Evolutionary conservation across 352 stramenopile genomes (phyloP).

Genomic region (Phytophthora pisi): DNA sequence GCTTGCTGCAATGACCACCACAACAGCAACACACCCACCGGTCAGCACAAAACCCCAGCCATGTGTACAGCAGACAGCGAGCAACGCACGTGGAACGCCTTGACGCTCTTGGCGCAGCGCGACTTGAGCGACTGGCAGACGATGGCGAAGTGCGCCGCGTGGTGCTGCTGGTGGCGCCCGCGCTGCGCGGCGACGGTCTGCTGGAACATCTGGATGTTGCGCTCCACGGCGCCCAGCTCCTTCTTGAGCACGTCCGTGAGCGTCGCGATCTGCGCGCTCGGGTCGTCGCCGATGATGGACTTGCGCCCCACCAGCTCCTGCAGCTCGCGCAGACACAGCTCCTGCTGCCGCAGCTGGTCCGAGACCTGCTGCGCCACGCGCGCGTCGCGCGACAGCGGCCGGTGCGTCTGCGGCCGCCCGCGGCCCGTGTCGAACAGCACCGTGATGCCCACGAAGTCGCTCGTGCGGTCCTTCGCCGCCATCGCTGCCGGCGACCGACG

Average conservation of each 20-base stretch:
- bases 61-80: too few species aligned
- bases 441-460: constrained; percentile 85
- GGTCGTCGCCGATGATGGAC: constrained; percentile 79
- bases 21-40: not conserved
- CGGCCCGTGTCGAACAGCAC: constrained; percentile 82
- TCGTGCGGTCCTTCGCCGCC: constrained; percentile 69
- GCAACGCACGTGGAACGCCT: constrained; percentile 73
- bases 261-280: constrained; percentile 74
- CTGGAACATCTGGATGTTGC: constrained; percentile 74
- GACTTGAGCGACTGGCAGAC: constrained; percentile 82
- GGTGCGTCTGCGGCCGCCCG: constrained; percentile 51
- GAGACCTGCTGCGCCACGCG: constrained; percentile 79
- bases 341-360: constrained; percentile 81
- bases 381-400: constrained; percentile 74
- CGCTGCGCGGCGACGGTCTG: constrained; percentile 57
- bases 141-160: constrained; percentile 83
- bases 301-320: constrained; percentile 77
- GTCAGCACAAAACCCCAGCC: constrained; percentile 6
- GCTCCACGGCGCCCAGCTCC: constrained; percentile 64
- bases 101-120: constrained; percentile 81
- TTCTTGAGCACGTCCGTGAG: constrained; percentile 84
- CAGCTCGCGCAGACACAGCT: constrained; percentile 79
- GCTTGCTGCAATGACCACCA: constrained; percentile 48
- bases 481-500: not conserved
- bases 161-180: constrained; percentile 63